A percentile compares a stretch with the other conserved stretches of the same genome.
These are phyloP conservation scores for Trichoderma sp. DNA, from an alignment of 2,329 filamentous ascomycete species.

Conservation along the genomic window DNA sequence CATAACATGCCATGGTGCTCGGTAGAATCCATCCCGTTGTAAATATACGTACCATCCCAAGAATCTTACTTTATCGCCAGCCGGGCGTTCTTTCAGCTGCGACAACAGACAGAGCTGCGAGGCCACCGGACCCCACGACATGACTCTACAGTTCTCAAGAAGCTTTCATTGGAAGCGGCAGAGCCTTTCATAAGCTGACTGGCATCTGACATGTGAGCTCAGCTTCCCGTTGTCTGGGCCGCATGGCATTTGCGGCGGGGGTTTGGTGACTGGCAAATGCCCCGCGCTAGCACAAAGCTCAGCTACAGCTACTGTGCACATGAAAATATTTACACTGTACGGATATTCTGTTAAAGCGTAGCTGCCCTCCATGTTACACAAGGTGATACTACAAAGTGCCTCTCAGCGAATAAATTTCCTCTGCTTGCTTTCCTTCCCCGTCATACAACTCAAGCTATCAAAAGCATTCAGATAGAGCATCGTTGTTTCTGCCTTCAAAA, in stretches of 20 bases:
- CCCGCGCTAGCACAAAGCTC: background rate
- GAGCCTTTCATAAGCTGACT: background rate
- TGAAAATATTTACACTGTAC: background rate
- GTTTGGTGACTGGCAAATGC: background rate
- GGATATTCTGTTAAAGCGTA: background rate
- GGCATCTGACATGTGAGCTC: background rate
- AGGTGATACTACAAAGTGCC: background rate
- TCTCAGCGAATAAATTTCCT: background rate
- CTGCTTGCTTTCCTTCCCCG: background rate
- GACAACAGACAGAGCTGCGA: conserved; percentile 68
- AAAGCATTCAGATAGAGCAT: too few species aligned
- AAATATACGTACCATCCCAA: conserved; percentile 81
- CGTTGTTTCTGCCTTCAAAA: conserved; percentile 25
- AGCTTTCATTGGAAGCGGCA: background rate
- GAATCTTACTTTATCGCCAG: conserved; percentile 83
- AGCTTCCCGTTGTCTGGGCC: too few species aligned
- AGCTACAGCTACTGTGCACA: background rate
- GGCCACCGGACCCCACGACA: conserved; percentile 65
- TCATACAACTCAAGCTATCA: background rate
- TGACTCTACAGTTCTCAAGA: conserved; percentile 34
- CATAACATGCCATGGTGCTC: background rate
- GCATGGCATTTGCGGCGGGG: background rate
- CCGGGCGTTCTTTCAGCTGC: conserved; percentile 54
- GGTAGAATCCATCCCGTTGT: background rate
- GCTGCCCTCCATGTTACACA: background rate